Evolutionary conservation across 805 yeast species (phyloP), one percentile per base, ranked within the genome.

Genomic region (Saccharomyces eubayanus): DNA sequence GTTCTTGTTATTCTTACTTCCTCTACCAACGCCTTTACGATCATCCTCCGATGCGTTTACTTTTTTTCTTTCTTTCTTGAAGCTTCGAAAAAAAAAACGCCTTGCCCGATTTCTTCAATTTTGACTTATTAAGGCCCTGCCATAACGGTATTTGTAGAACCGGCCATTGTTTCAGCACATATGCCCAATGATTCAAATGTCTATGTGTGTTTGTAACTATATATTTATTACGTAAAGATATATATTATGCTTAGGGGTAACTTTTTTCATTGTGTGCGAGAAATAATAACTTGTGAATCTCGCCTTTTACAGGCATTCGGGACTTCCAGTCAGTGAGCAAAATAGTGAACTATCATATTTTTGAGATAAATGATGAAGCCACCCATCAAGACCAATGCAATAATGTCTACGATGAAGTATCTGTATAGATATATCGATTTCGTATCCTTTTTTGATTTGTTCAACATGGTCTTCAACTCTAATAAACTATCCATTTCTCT

Each of bases 401-500:
- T 36, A 16, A 36, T 36, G 43, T 36, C 43, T 9, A 36, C 20
- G 11, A 36, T 36, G 5, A 36, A 36, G 28, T 40, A 58, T 27
- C 57, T 46, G 46, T 58, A 57, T 11, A 40, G 47, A 24, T 53
- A 55, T 12, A 55, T 51, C 2, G 48, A 43, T 20, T 40, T 40
- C 5, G 50, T 54, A 11, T 48, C 40, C 6, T 48, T 31, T n/a
- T 50, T 49, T 8, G 50, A 28, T 31, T 51, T 47, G 20, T n/a
- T 36, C 24, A 36, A 36, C 43, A 36, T 16, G 30, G 59, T 62
- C 45, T 59, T 58, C 41, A 60, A 49, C 30, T 54, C 55, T 14
- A 64, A 45, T 8, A 67, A 49, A 31, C 59, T 57, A 36, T 66
- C 71, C 57, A 68, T 53, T 47, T 62, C 62, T 31, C 62, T 61